A percentile compares a stretch with the other conserved stretches of the same genome.
These are phyloP conservation scores for Boletus sensibilis DNA, from an alignment of 768 basidiomycete genomes.

Conservation along the genomic window DNA sequence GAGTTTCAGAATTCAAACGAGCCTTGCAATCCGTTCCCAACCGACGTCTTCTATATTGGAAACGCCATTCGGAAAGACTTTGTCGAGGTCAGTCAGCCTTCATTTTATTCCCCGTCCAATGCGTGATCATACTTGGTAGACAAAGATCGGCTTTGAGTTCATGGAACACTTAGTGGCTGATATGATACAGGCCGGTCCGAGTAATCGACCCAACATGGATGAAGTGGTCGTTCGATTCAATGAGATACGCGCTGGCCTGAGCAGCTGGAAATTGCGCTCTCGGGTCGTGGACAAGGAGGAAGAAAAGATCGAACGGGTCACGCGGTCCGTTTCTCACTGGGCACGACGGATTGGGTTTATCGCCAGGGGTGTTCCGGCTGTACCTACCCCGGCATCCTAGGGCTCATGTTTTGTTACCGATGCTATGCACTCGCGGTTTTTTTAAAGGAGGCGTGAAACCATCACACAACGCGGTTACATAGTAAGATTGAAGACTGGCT, in stretches of 20 bases:
- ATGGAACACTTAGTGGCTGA: constrained; percentile 31
- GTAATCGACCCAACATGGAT: constrained; percentile 36
- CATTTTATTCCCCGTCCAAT: background rate
- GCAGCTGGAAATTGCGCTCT: constrained; percentile 25
- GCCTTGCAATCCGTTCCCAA: constrained; percentile 38
- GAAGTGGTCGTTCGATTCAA: constrained; percentile 33
- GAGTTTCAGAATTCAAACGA: constrained; percentile 28
- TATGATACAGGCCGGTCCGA: constrained; percentile 37
- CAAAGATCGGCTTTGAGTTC: constrained; percentile 23
- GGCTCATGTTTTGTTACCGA: background rate
- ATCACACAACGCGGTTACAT: too few relatives aligned
- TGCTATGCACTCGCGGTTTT: too few relatives aligned
- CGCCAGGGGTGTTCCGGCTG: constrained; percentile 12
- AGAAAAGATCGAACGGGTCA: constrained; percentile 8
- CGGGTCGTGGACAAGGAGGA: constrained; percentile 23
- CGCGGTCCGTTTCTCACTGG: constrained; percentile 25
- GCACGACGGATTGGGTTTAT: constrained; percentile 19
- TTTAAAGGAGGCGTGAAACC: too few relatives aligned
- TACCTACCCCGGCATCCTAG: constrained; percentile 7
- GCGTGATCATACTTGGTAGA: background rate
- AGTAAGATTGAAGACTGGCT: too few relatives aligned
- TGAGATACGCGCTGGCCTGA: constrained; percentile 7
- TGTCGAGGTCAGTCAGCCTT: constrained; percentile 21
- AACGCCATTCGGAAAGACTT: constrained; percentile 35
- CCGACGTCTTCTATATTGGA: constrained; percentile 41